phyloP scores from a whole-genome alignment of 192 early-diverging fungal genomes.

The Coemansia furcata region DNA sequence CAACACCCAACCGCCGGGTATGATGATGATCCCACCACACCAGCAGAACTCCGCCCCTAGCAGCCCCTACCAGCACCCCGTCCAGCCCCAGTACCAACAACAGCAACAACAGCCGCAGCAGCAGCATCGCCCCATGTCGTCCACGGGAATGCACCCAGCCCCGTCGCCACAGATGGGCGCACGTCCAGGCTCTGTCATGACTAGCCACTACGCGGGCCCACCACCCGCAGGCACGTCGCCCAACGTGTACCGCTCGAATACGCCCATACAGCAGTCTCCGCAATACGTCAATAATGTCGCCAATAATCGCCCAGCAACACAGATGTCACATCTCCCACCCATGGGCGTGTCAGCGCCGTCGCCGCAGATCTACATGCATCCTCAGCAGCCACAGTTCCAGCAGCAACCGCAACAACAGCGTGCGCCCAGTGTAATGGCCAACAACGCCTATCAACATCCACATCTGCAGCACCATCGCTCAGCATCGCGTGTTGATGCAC shows the following conservation, averaged over 20 bases:
- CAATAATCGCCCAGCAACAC: background rate
- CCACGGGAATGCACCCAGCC: background rate
- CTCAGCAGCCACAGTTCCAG: background rate
- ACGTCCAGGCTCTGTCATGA: background rate
- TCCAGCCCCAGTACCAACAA: slow-evolving; percentile 1
- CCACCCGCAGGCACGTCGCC: background rate
- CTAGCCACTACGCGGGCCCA: background rate
- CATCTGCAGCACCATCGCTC: slow-evolving; percentile 18
- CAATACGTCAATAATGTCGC: background rate
- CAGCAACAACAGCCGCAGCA: background rate
- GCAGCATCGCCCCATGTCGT: background rate
- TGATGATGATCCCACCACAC: slow-evolving; percentile 10
- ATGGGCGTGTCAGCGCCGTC: slow-evolving; percentile 25
- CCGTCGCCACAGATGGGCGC: background rate
- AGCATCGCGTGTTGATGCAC: slow-evolving; percentile 10
- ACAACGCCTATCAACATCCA: slow-evolving; percentile 12
- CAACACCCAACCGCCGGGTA: slow-evolving; percentile 20
- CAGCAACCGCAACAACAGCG: slow-evolving; percentile 15
- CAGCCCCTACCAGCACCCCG: background rate
- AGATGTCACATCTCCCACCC: slow-evolving; percentile 1
- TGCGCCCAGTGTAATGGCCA: slow-evolving; percentile 37
- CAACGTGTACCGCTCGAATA: slow-evolving; percentile 17
- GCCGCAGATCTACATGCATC: slow-evolving; percentile 14
- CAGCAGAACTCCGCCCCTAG: background rate
- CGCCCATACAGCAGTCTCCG: slow-evolving; percentile 6